Evolutionary conservation across 345 rosid genomes (phyloP).

Genomic region (Bruguiera parviflora): DNA sequence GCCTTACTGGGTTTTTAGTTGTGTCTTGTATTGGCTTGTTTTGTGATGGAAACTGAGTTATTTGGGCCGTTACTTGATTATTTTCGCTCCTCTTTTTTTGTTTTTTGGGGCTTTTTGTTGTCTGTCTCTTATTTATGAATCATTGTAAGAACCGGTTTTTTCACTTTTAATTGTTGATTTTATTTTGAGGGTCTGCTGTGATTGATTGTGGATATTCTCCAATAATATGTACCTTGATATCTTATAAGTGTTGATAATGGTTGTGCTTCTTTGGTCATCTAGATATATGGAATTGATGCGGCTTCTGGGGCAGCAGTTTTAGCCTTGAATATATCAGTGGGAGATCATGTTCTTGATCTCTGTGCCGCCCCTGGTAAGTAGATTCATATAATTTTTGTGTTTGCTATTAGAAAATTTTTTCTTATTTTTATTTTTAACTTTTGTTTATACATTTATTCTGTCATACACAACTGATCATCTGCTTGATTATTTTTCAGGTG

Average conservation of each 20-base stretch:
- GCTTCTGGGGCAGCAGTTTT: constrained; percentile 92
- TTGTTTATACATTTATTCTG: neutral
- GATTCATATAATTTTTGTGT: neutral
- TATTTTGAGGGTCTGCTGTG: neutral
- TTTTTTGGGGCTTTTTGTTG: neutral
- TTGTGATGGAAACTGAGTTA: neutral
- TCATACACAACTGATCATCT: neutral
- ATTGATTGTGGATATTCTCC: neutral
- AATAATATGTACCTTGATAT: no score
- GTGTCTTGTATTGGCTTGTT: neutral
- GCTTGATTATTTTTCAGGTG: constrained; percentile 49
- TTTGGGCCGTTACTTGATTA: neutral
- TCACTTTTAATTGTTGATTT: neutral
- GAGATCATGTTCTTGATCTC: constrained; percentile 92
- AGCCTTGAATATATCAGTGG: constrained; percentile 57
- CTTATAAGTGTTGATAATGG: no score
- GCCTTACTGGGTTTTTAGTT: neutral
- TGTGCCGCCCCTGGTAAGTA: constrained; percentile 85
- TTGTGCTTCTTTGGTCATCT: constrained; percentile 5
- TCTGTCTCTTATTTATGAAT: neutral
- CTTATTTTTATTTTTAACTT: no score
- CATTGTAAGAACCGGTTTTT: neutral
- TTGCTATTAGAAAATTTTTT: neutral
- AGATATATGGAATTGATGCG: constrained; percentile 93
- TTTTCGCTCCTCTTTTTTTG: neutral